Evolutionary conservation across 345 rosid species (phyloP).

Genomic region (Limnanthes douglasii): DNA sequence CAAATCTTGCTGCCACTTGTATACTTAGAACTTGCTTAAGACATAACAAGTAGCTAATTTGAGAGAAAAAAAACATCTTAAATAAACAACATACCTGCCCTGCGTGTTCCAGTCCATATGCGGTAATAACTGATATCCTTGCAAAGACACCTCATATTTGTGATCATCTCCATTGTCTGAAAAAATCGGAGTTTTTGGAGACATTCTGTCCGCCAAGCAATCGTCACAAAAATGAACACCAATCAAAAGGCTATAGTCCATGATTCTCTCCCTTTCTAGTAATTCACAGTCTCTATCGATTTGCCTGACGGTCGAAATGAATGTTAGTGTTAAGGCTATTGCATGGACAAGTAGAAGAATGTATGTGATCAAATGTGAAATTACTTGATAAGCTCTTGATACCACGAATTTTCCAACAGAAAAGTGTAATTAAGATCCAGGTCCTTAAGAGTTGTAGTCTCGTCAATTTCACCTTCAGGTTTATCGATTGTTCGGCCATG

Average conservation of each 20-base stretch:
- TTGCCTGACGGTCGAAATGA: constrained; percentile 22
- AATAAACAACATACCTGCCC: constrained; percentile 11
- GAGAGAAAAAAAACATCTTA: too few relatives aligned
- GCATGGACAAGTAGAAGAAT: background rate
- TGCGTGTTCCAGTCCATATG: constrained; percentile 28
- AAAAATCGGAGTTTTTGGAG: constrained; percentile 11
- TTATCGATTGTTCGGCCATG: constrained; percentile 50
- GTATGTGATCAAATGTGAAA: constrained; percentile 1
- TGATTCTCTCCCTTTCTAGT: constrained; percentile 49
- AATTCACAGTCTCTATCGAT: constrained; percentile 54
- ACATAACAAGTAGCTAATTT: too few relatives aligned
- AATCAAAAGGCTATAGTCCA: constrained; percentile 59
- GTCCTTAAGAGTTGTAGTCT: constrained; percentile 58
- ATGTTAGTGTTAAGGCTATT: background rate
- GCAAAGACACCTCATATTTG: constrained; percentile 13
- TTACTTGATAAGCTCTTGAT: constrained; percentile 39
- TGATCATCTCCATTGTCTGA: constrained; percentile 8
- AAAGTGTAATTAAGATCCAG: constrained; percentile 53
- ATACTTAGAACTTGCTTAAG: too few relatives aligned
- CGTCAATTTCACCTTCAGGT: constrained; percentile 35
- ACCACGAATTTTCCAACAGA: constrained; percentile 36
- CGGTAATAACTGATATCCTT: constrained; percentile 23
- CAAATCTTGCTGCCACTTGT: too few relatives aligned
- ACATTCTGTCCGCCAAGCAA: constrained; percentile 16
- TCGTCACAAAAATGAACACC: constrained; percentile 50